A percentile compares a stretch with the other conserved stretches of the same genome.
Conservation (phyloP, 208 protist genomes). For the Wallacemonas sp. region DNA sequence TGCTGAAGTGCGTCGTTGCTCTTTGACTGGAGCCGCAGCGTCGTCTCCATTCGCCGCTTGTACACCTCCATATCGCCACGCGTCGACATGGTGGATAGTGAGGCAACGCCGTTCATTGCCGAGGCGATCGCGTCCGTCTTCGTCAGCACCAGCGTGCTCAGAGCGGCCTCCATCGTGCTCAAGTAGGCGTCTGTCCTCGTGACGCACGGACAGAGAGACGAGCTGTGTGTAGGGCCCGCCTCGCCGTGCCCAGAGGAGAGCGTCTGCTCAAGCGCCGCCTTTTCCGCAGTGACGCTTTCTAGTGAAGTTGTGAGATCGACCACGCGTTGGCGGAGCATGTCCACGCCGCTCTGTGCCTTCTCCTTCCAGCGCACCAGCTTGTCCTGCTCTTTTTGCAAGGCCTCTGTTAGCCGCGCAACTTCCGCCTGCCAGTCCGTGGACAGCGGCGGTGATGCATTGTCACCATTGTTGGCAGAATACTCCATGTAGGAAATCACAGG, state of each 20-base stretch:
- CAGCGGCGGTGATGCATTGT: not conserved
- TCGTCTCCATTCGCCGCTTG: conserved; percentile 38
- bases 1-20: conserved; percentile 55
- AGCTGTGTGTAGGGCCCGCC: not conserved
- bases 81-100: not conserved
- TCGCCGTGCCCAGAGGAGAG: not conserved
- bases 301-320: conserved; percentile 50
- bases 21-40: conserved; percentile 54
- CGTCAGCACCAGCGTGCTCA: not conserved
- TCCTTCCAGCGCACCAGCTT: conserved; percentile 77
- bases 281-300: conserved; percentile 2
- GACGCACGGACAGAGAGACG: not conserved
- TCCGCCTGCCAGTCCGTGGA: conserved; percentile 10
- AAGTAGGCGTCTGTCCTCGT: not conserved
- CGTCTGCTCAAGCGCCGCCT: not conserved
- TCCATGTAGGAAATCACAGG: no score
- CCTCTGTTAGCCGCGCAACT: conserved; percentile 38
- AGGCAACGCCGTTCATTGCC: conserved; percentile 20
- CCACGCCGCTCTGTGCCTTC: conserved; percentile 72
- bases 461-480: not conserved
- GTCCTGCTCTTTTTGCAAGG: conserved; percentile 52
- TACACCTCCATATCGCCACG: conserved; percentile 24
- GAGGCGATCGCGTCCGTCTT: conserved; percentile 7
- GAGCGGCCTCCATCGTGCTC: not conserved
- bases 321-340: conserved; percentile 68